These are phyloP conservation scores for Blepharisma japonicum DNA, from an alignment of 73 alveolate species.

Conservation along the genomic window DNA sequence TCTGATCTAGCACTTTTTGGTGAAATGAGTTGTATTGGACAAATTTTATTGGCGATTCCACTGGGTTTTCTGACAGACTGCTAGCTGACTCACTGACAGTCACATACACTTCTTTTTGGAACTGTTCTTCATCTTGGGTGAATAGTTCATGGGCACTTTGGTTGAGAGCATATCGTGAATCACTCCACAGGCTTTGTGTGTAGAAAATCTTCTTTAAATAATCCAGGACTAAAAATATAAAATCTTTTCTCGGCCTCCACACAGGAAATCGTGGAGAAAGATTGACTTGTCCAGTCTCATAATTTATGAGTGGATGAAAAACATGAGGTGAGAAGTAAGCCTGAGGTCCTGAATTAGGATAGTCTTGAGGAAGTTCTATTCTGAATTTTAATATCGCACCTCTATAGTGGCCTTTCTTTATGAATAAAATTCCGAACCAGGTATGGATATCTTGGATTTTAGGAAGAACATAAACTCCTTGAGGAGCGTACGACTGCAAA, in stretches of 20 bases:
- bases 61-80: background rate
- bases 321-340: slow-evolving; percentile 9
- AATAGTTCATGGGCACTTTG: background rate
- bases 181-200: background rate
- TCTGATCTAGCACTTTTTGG: slow-evolving; percentile 11
- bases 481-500: slow-evolving; percentile 7
- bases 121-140: background rate
- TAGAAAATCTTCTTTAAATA: background rate
- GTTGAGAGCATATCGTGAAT: background rate
- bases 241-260: slow-evolving; percentile 21
- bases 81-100: slow-evolving; percentile 1
- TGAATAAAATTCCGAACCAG: slow-evolving; percentile 22
- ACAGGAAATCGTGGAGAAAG: slow-evolving; percentile 16
- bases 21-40: background rate
- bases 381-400: slow-evolving; percentile 24
- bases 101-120: background rate
- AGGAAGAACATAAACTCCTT: slow-evolving; percentile 13
- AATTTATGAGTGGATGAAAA: slow-evolving; percentile 16
- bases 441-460: slow-evolving; percentile 7
- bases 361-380: slow-evolving; percentile 6
- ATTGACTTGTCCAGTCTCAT: slow-evolving; percentile 22
- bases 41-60: slow-evolving; percentile 8
- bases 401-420: background rate
- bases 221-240: slow-evolving; percentile 3
- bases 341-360: slow-evolving; percentile 11